Conservation (phyloP, 345 rosid genomes). For the Raphanus raphanistrum region DNA sequence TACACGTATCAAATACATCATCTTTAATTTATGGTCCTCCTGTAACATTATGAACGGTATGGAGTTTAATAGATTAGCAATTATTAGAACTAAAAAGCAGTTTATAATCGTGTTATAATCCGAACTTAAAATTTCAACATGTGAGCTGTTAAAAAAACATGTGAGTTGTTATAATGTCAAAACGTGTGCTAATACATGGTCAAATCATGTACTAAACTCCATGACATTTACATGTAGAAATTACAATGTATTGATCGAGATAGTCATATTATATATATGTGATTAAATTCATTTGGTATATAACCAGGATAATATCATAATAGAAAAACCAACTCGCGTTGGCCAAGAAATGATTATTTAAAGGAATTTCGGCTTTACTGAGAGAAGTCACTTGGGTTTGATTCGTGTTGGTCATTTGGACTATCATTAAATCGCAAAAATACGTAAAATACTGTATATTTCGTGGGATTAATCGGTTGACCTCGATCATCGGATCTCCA, state of each 20-base stretch:
- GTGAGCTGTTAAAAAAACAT: background rate
- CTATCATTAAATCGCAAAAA: too few relatives aligned
- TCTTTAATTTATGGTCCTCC: constrained; percentile 1
- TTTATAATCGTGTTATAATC: background rate
- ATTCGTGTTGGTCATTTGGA: too few relatives aligned
- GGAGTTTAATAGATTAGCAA: too few relatives aligned
- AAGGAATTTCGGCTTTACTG: too few relatives aligned
- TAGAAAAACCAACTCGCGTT: too few relatives aligned
- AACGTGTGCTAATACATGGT: background rate
- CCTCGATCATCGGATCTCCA: too few relatives aligned
- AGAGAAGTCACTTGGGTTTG: too few relatives aligned
- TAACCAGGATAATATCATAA: background rate
- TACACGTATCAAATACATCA: constrained; percentile 1
- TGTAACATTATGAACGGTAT: too few relatives aligned
- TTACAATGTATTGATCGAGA: background rate
- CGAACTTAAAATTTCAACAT: background rate
- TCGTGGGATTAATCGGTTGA: too few relatives aligned
- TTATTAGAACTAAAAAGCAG: too few relatives aligned
- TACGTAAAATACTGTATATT: too few relatives aligned
- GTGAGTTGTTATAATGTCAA: background rate
- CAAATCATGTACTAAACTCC: background rate
- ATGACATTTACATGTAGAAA: background rate
- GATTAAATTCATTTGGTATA: background rate
- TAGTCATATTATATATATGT: background rate
- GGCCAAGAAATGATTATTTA: too few relatives aligned